phyloP scores from a whole-genome alignment of 2,329 filamentous ascomycete genomes.

The Scedosporium dehoogii region DNA sequence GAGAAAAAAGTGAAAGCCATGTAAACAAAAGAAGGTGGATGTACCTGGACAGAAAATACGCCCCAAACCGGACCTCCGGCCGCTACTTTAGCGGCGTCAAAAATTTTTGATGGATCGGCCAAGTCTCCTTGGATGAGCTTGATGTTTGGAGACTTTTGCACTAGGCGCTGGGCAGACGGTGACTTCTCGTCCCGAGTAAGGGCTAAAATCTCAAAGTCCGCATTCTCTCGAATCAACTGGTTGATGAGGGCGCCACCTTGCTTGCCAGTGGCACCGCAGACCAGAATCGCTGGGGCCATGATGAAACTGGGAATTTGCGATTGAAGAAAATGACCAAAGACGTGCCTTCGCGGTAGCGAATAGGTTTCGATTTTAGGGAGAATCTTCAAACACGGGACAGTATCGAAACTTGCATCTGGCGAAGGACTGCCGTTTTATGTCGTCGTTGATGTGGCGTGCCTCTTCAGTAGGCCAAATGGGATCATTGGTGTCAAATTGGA shows the following conservation, averaged over 20 bases:
- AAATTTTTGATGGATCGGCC: slow-evolving; percentile 38
- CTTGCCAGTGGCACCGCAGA: slow-evolving; percentile 27
- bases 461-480: too few relatives aligned
- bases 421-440: too few relatives aligned
- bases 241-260: slow-evolving; percentile 25
- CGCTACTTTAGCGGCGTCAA: slow-evolving; percentile 27
- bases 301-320: background rate
- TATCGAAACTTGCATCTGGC: too few relatives aligned
- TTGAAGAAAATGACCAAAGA: too few relatives aligned
- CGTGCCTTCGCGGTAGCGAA: too few relatives aligned
- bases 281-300: slow-evolving; percentile 20
- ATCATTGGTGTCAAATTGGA: too few relatives aligned
- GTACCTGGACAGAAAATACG: slow-evolving; percentile 50
- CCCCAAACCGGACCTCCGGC: slow-evolving; percentile 36
- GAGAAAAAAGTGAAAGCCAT: slow-evolving; percentile 6
- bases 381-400: too few relatives aligned
- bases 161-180: slow-evolving; percentile 36
- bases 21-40: too few relatives aligned
- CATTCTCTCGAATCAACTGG: slow-evolving; percentile 18
- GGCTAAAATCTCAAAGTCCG: slow-evolving; percentile 42
- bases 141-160: slow-evolving; percentile 33
- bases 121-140: slow-evolving; percentile 49
- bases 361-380: too few relatives aligned
- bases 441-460: too few relatives aligned
- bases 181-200: slow-evolving; percentile 49